phyloP scores from a whole-genome alignment of 1,139 yeast genomes.

The Wickerhamomyces sp. region DNA sequence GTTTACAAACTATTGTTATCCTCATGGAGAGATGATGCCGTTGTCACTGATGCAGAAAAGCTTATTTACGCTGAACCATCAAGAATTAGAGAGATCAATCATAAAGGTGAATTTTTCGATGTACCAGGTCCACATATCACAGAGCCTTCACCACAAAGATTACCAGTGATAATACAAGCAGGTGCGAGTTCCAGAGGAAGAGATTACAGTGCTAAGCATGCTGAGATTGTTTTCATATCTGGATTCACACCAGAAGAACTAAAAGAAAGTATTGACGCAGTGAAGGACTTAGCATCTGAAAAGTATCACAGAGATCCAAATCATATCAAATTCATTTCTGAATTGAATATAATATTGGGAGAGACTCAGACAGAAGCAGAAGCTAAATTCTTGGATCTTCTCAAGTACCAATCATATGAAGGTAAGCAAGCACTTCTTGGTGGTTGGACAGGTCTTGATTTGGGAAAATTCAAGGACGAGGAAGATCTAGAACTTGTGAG shows the following conservation, averaged over 20 bases:
- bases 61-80: conserved; percentile 36
- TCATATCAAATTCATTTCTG: conserved; percentile 31
- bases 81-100: conserved; percentile 35
- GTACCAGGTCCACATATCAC: conserved; percentile 41
- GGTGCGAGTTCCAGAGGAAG: conserved; percentile 43
- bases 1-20: conserved; percentile 35
- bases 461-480: conserved; percentile 29
- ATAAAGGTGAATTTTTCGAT: conserved; percentile 33
- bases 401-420: conserved; percentile 30
- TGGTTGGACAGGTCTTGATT: conserved; percentile 37
- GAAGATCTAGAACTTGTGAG: conserved; percentile 30
- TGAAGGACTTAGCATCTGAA: conserved; percentile 30
- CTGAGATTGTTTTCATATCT: conserved; percentile 35
- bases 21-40: conserved; percentile 43
- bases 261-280: conserved; percentile 27
- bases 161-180: conserved; percentile 43
- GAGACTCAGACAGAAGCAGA: conserved; percentile 33
- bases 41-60: conserved; percentile 28
- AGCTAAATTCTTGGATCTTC: conserved; percentile 26
- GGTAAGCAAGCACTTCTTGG: conserved; percentile 36
- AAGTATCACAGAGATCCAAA: conserved; percentile 32
- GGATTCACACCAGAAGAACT: conserved; percentile 22
- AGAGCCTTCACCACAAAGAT: conserved; percentile 40
- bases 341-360: conserved; percentile 31
- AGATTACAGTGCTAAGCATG: conserved; percentile 42